Percentiles rank a stretch among this genome's conserved stretches.
Evolutionary conservation across 306 rosid species (phyloP).

Genomic region (Notholithocarpus densiflorus): DNA sequence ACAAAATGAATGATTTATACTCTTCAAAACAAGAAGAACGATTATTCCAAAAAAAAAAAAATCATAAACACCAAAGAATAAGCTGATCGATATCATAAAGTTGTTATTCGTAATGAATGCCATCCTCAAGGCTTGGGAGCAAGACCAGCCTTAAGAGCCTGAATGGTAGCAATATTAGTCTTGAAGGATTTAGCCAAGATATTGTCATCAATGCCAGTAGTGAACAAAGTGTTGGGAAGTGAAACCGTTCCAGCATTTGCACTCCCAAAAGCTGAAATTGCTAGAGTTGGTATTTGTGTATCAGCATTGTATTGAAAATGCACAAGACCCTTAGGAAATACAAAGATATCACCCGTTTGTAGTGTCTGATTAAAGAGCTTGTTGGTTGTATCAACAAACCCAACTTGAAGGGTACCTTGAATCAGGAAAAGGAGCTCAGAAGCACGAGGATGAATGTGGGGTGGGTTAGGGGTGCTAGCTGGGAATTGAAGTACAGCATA

Average conservation of each 20-base stretch:
- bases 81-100: too few relatives aligned
- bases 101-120: too few relatives aligned
- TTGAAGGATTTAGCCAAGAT: slow-evolving; percentile 53
- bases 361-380: slow-evolving; percentile 47
- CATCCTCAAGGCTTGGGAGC: too few relatives aligned
- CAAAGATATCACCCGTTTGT: slow-evolving; percentile 35
- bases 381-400: slow-evolving; percentile 46
- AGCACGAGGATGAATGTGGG: background rate
- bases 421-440: slow-evolving; percentile 26
- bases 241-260: slow-evolving; percentile 44
- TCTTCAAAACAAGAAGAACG: too few relatives aligned
- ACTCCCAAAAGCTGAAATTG: slow-evolving; percentile 51
- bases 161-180: slow-evolving; percentile 35
- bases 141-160: too few relatives aligned
- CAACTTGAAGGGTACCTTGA: slow-evolving; percentile 40
- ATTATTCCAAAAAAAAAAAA: too few relatives aligned
- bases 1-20: too few relatives aligned
- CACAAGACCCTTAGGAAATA: slow-evolving; percentile 53
- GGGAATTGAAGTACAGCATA: slow-evolving; percentile 34
- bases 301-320: slow-evolving; percentile 48
- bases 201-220: slow-evolving; percentile 33
- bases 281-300: background rate
- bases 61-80: too few relatives aligned
- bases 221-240: slow-evolving; percentile 37
- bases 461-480: slow-evolving; percentile 35